Evolutionary conservation across 306 rosid species (phyloP), one percentile per base, ranked within the genome.

Genomic region (Casuarina glauca): DNA sequence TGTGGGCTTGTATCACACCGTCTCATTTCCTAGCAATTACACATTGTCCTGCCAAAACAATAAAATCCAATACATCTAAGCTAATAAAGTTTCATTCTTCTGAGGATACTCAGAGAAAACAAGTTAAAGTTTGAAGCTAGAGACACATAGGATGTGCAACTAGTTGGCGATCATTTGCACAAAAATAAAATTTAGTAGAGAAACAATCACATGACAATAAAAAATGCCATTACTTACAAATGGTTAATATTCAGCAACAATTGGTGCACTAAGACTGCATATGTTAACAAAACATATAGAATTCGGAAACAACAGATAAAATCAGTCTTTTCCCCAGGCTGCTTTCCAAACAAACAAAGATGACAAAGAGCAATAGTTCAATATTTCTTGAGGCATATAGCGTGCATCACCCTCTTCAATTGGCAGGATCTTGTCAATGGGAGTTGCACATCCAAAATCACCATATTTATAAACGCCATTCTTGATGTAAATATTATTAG

Each of bases 341-440:
- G 26, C 50, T 42, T 17, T n/a, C 16, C 12, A 49, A 4, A 4
- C 4, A 12, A 53, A 9, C 20, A 41, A 32, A 19, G 26, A 13
- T 16, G 15, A 63, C 17, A 43, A 50, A 0, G 53, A 36, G 12
- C 49, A 42, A 57, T 17, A 49, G 58, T 93, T 95, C 68, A 93
- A 82, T 82, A 95, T 87, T 72, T 95, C 98, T 74, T 85, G 96
- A 20, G 99, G 99, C 99, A 91, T 93, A 74, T 90, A 95, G 49
- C 91, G 99, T 12, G 98, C 97, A 74, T 95, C 99, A 9, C 99
- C 99, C 84, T 95, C 99, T 72, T 93, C 99, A 74, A 95, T 86
- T 62, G 93, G 91, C 74, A 95, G 87, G 91, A 94, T 93, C 55
- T 52, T 84, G 49, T 93, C 97, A 74, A 85, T 82, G 69, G 85